Evolutionary conservation across 371 early-diverging fungal genomes (phyloP).

Genomic region (Saksenaea oblongispora): DNA sequence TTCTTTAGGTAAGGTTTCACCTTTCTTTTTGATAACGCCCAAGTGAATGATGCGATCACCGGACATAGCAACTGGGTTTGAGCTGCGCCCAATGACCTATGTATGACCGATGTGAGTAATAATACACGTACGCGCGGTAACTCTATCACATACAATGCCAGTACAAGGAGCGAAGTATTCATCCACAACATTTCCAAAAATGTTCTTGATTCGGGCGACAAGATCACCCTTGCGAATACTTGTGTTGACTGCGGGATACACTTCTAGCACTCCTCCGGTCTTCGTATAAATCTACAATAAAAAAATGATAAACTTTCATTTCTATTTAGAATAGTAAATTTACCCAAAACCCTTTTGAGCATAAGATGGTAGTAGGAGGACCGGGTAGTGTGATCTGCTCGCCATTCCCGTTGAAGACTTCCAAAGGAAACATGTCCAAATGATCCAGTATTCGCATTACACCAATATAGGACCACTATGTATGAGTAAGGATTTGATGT

Average conservation of each 20-base stretch:
- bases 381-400: neutral
- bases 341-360: conserved; percentile 40
- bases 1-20: conserved; percentile 25
- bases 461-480: conserved; percentile 34
- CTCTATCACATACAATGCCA: conserved; percentile 62
- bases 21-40: conserved; percentile 60
- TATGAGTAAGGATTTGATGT: neutral
- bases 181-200: conserved; percentile 84
- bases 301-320: neutral
- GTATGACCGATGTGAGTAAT: neutral
- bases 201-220: conserved; percentile 84
- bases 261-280: conserved; percentile 72
- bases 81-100: conserved; percentile 36
- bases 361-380: conserved; percentile 23
- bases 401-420: conserved; percentile 8
- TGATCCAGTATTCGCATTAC: conserved; percentile 35
- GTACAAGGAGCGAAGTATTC: conserved; percentile 81
- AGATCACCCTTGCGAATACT: conserved; percentile 79
- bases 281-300: conserved; percentile 29
- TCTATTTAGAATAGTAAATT: conserved; percentile 30
- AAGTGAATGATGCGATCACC: conserved; percentile 77
- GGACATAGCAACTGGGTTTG: conserved; percentile 72
- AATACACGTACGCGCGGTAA: neutral
- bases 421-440: conserved; percentile 27
- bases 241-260: conserved; percentile 80